Base-by-base conservation (phyloP, 1,284 basidiomycete genomes). In the Agroathelia rolfsii region DNA sequence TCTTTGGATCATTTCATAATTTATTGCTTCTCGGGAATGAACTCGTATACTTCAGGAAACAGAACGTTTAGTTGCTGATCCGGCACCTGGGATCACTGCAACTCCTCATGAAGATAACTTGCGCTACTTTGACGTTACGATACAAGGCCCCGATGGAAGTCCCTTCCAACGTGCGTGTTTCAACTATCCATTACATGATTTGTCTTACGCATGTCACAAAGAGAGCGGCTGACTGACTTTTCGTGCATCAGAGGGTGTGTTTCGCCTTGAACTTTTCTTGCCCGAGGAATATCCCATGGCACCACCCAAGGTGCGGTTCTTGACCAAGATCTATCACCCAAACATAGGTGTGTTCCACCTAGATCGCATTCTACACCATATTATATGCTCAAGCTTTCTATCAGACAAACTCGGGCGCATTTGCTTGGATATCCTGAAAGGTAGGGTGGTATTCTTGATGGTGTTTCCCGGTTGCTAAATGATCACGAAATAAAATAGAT, bases 281-380 rank as follows among this genome's bases (percentile, higher is more conserved):
- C 93, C 95, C 2, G 94, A 97, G 58, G 94, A 97, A 55, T 99
- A 99, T 59, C 94, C 94, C 2, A 97, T 99, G 94, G 86, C 85
- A 33, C 93, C 95, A 0, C 95, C 95, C 19, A 98, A 97, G 63
- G 95, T 99, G 37, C 76, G 95, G 43, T 99, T 98, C 68, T 64
- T 97, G 46, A 97, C 94, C 41, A 95, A 95, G 80, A 95, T 98
- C 67, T 98, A 99, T 67, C 95, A 99, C 61, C 95, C 95, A 22
- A 99, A 99, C 61, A 99, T 99, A 59, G 93, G 92, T 94, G 51
- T 50, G 71, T 52, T 28, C 8, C 30, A n/a, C n/a, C n/a, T n/a
- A n/a, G n/a, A n/a, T n/a, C n/a, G n/a, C n/a, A 13, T 18, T 26
- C 19, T 26, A 19, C 34, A 24, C 16, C 10, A 31, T 35, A 18